phyloP scores from a whole-genome alignment of 176 grass and related monocot genomes.

The Urochloa ruziziensis region DNA sequence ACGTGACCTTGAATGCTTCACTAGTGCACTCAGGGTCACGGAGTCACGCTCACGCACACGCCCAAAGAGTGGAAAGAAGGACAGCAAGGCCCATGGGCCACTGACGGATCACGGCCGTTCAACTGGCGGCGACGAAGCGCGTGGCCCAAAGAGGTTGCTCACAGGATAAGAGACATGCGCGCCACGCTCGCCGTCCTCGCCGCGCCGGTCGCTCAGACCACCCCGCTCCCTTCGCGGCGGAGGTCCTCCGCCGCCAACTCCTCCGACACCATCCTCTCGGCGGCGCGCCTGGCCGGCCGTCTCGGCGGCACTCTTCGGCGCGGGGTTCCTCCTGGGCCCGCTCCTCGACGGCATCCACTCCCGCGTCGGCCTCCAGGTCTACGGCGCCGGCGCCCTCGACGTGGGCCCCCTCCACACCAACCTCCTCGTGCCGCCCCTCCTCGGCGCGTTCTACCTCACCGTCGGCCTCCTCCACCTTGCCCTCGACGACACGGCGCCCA shows the following conservation, averaged over 20 bases:
- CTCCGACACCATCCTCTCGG: not conserved
- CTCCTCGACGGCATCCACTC: constrained; percentile 83
- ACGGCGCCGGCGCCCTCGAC: constrained; percentile 65
- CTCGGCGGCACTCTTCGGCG: constrained; percentile 54
- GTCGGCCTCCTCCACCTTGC: constrained; percentile 68
- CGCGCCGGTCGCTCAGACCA: not conserved
- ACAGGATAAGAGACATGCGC: constrained; percentile 38
- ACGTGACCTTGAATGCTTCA: no score
- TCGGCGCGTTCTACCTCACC: constrained; percentile 78
- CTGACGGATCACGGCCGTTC: not conserved
- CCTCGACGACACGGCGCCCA: constrained; percentile 50
- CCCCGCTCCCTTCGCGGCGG: constrained; percentile 5
- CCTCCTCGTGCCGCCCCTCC: constrained; percentile 77
- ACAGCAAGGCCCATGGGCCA: not conserved
- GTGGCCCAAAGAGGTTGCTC: not conserved
- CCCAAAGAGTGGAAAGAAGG: no score
- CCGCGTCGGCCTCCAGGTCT: constrained; percentile 73
- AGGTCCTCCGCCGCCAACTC: constrained; percentile 2
- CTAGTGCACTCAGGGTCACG: no score
- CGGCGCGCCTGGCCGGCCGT: constrained; percentile 56
- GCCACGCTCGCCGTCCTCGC: constrained; percentile 26
- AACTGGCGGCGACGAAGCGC: no score
- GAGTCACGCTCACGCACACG: no score
- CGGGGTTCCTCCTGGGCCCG: constrained; percentile 75
- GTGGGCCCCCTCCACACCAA: constrained; percentile 73